Evolutionary conservation across 2,329 filamentous ascomycete genomes (phyloP), one percentile per base, ranked within the genome.

Genomic region (Boeremia lycopersici): DNA sequence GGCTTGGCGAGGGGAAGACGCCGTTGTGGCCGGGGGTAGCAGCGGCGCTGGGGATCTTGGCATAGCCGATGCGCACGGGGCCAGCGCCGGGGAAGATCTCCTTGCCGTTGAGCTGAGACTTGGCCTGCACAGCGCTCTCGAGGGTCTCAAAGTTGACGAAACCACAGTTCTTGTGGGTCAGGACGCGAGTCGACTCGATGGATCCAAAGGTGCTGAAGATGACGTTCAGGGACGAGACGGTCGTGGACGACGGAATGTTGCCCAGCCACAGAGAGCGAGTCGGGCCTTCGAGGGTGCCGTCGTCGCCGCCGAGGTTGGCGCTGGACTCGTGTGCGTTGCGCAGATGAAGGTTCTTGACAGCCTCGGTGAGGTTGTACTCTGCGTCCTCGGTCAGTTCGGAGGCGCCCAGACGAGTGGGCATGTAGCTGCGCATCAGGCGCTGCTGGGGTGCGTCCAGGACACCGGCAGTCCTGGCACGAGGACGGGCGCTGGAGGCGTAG

Each of bases 131-230:
- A 51, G 95, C 95, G 72, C 91, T 96, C 62, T 98, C 93, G 28
- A 95, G 79, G 55, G 86, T 88, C 76, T 98, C 92, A 69, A 96
- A 99, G 76, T 99, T 99, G 72, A 99, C 93, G 67, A 99, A 99
- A 3, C 93, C 95, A 73, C 95, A 99, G 77, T 96, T 98, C 82
- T 99, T 99, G 81, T 99, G 92, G 0, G 95, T 98, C 58, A 99
- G 82, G 4, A 99, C 95, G 61, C 95, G 86, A 26, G 91, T 93
- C 3, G 93, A 97, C 62, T 95, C 84, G 60, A 99, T 96, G 3
- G 89, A 84, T 9, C 95, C 95, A 64, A 95, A 96, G n/a, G 88
- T 84, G 74, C 91, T 90, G 79, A 99, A 99, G 78, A 98, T 96
- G 62, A 96, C 92, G 53, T 91, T 91, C 57, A 99, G 79, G 0